phyloP scores from a whole-genome alignment of 2,329 filamentous ascomycete species.

The Zelopaecilomyces penicillatus region DNA sequence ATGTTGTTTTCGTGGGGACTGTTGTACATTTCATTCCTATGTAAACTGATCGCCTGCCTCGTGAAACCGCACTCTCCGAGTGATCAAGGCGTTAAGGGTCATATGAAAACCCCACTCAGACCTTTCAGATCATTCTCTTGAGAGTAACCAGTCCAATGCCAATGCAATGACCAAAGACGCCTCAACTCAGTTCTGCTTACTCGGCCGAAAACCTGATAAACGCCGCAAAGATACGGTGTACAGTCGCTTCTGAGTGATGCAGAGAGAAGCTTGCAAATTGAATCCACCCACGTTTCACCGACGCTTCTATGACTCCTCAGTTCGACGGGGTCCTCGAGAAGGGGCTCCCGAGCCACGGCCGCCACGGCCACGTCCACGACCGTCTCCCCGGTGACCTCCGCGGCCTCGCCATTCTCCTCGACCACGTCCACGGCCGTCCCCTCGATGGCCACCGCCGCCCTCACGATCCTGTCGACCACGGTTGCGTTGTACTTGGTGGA shows the following conservation, averaged over 20 bases:
- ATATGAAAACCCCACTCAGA: conserved; percentile 9
- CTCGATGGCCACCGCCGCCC: conserved; percentile 27
- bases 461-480: conserved; percentile 47
- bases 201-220: conserved; percentile 22
- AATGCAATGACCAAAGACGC: conserved; percentile 21
- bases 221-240: conserved; percentile 34
- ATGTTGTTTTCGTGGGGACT: conserved; percentile 1
- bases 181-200: conserved; percentile 17
- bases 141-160: conserved; percentile 8
- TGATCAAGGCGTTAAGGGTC: conserved; percentile 9
- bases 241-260: conserved; percentile 24
- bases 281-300: conserved; percentile 17
- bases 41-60: conserved; percentile 9
- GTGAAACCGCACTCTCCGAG: conserved; percentile 8
- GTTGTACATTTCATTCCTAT: conserved; percentile 7
- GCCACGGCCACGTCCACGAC: conserved; percentile 34
- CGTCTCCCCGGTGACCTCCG: conserved; percentile 41
- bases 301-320: conserved; percentile 30
- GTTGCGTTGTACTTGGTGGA: conserved; percentile 62
- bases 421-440: conserved; percentile 31
- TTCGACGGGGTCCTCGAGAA: conserved; percentile 28
- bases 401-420: conserved; percentile 44
- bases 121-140: conserved; percentile 1
- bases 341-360: conserved; percentile 26
- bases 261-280: conserved; percentile 20